A percentile compares a stretch with the other conserved stretches of the same genome.
Conservation (phyloP, 2,329 filamentous ascomycete species). For the Shiraia sp. region DNA sequence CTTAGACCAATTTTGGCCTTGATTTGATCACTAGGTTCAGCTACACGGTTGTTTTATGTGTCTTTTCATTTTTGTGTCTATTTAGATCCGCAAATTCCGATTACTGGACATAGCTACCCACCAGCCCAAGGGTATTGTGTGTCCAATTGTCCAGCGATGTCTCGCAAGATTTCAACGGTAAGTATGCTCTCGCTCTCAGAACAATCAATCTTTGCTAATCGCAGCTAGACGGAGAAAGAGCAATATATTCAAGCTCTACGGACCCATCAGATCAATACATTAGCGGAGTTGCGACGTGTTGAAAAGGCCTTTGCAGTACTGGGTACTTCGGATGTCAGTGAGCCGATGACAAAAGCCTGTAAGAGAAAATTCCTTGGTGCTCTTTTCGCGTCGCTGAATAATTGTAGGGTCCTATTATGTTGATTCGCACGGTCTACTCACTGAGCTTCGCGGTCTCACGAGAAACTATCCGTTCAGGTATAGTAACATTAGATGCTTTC, state of each 20-base stretch:
- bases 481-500: background rate
- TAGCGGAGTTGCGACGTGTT: constrained; percentile 72
- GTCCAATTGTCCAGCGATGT: constrained; percentile 32
- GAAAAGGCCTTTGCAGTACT: constrained; percentile 66
- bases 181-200: background rate
- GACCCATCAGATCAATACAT: constrained; percentile 72
- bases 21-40: no score
- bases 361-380: constrained; percentile 8
- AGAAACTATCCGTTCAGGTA: constrained; percentile 66
- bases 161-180: constrained; percentile 33
- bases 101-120: no score
- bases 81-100: constrained; percentile 24
- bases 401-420: constrained; percentile 66
- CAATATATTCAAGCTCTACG: constrained; percentile 66
- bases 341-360: constrained; percentile 72
- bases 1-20: no score
- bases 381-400: no score
- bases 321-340: constrained; percentile 62
- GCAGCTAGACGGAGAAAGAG: constrained; percentile 49
- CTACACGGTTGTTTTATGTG: constrained; percentile 24
- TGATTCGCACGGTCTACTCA: constrained; percentile 68
- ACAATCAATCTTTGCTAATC: constrained; percentile 7
- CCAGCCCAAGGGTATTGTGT: constrained; percentile 28
- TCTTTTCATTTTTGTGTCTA: constrained; percentile 26
- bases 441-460: constrained; percentile 70